phyloP scores from a whole-genome alignment of 768 basidiomycete genomes.

The Naganishia friedmannii region DNA sequence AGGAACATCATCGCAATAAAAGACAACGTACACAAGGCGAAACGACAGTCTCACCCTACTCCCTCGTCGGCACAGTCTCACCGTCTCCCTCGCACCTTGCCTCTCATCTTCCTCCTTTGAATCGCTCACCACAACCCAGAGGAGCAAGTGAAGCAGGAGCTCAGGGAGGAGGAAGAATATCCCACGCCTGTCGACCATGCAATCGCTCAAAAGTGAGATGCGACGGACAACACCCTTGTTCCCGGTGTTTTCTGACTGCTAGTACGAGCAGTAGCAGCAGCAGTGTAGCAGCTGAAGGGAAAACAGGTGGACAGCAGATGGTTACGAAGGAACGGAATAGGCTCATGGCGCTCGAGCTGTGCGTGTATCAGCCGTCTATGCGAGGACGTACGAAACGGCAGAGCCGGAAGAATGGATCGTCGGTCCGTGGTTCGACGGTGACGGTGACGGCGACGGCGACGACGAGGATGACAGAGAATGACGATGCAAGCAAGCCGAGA shows the following conservation, averaged over 20 bases:
- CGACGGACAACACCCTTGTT: constrained; percentile 37
- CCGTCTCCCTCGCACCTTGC: too few species aligned
- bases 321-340: neutral
- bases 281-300: too few species aligned
- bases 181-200: constrained; percentile 3
- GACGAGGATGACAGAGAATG: constrained; percentile 21
- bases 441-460: too few species aligned
- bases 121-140: too few species aligned
- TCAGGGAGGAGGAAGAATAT: neutral
- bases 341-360: constrained; percentile 5
- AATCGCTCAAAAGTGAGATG: constrained; percentile 22
- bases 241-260: constrained; percentile 32
- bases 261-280: neutral
- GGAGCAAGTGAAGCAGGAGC: neutral
- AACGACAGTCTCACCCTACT: too few species aligned
- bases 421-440: neutral
- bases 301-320: too few species aligned
- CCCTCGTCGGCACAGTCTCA: too few species aligned
- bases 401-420: neutral
- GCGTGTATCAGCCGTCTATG: constrained; percentile 38
- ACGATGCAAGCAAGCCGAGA: too few species aligned
- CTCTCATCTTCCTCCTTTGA: too few species aligned
- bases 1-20: too few species aligned
- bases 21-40: too few species aligned
- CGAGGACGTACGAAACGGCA: constrained; percentile 37